Conservation (phyloP, 1,284 basidiomycete species). For the Mycena citricolor region DNA sequence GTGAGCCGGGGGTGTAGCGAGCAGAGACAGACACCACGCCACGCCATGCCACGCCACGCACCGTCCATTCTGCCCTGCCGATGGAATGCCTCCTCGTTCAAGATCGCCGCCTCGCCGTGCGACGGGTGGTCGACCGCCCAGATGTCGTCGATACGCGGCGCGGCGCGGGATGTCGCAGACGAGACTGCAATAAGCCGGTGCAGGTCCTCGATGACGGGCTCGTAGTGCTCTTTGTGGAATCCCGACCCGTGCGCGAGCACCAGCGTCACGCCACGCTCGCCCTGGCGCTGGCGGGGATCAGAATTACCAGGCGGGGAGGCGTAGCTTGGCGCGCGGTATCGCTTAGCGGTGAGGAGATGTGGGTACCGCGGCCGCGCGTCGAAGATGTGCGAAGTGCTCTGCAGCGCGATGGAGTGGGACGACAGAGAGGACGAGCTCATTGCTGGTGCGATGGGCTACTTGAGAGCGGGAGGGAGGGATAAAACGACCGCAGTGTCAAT, state of each 20-base stretch:
- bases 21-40: too few relatives aligned
- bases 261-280: constrained; percentile 41
- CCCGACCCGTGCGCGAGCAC: constrained; percentile 52
- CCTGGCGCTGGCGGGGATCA: constrained; percentile 34
- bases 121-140: constrained; percentile 56
- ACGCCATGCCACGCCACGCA: constrained; percentile 31
- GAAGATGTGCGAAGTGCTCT: constrained; percentile 40
- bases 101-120: constrained; percentile 48
- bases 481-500: too few relatives aligned
- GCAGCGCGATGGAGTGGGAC: constrained; percentile 30
- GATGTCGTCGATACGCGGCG: constrained; percentile 48
- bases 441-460: too few relatives aligned
- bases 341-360: constrained; percentile 45
- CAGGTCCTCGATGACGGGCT: constrained; percentile 51
- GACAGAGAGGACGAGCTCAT: too few relatives aligned
- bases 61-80: constrained; percentile 41
- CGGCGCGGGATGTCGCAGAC: too few relatives aligned
- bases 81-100: constrained; percentile 44
- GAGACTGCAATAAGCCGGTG: too few relatives aligned
- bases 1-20: not conserved
- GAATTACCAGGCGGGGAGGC: constrained; percentile 33
- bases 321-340: constrained; percentile 45
- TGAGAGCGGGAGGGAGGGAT: too few relatives aligned
- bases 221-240: constrained; percentile 57
- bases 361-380: constrained; percentile 51